Base-by-base conservation (phyloP, 2,329 filamentous ascomycete genomes). In the Penicillium sp. region DNA sequence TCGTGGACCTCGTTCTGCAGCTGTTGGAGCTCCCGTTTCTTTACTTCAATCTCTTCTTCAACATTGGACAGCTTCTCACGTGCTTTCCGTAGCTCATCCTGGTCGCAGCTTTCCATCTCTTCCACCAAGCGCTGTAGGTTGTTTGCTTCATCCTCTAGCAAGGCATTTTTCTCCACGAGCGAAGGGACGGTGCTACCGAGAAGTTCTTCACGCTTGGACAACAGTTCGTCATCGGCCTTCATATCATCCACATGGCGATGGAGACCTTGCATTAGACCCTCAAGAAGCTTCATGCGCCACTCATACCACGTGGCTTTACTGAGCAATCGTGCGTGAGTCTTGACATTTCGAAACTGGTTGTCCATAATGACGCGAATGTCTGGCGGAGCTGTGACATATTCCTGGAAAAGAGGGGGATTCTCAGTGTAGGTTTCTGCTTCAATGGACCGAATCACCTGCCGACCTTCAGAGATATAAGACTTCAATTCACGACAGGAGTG, bases 241-340 rank as follows among this genome's bases (percentile, higher is more conserved):
- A 99, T 91, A 21, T 88, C 91, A 55, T 90, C 84, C 1, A 85
- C 81, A 56, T 93, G 95, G 59, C 84, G 87, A 54, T 90, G 74
- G 3, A 98, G 83, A 3, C 90, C 93, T 65, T 91, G 87, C 70
- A 90, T 92, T 37, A 99, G 82, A 19, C 91, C 90, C 55, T 92
- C 83, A 29, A 90, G 87, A 24, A 98, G 83, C 68, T 95, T 93
- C 82, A 90, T 93, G 42, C 95, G 88, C 95, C 95, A 99, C 69
- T 93, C 90, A 72, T 99, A 99, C 95, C 95, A 99, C 80, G 95
- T 93, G 56, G 91, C 91, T 72, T 97, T 97, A 78, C 93, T 97
- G 51, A 93, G 81, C 14, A 97, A 82, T 26, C 95, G 86, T 16
- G 93, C 91, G 72, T 96, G 90, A 0, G 91, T 93, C 79, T 97